phyloP scores from a whole-genome alignment of 2,329 filamentous ascomycete genomes.

The Ceratocystis variospora region DNA sequence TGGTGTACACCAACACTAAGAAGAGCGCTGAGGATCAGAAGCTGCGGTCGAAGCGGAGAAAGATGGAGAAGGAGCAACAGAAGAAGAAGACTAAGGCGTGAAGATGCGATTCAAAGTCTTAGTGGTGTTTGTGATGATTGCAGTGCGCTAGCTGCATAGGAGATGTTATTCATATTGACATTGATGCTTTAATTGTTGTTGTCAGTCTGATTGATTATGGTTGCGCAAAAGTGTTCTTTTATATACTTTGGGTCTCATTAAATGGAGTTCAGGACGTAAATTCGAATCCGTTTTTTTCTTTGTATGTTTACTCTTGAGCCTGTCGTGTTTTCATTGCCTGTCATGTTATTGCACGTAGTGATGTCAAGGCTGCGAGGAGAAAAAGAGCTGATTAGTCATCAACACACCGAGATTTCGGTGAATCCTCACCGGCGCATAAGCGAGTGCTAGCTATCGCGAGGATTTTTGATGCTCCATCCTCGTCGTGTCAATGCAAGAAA shows the following conservation, averaged over 20 bases:
- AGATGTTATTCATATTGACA: constrained; percentile 12
- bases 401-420: constrained; percentile 6
- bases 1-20: constrained; percentile 90
- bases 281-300: neutral
- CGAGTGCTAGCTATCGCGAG: neutral
- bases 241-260: constrained; percentile 18
- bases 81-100: constrained; percentile 27
- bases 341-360: neutral
- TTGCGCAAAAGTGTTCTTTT: constrained; percentile 18
- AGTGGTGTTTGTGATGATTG: neutral
- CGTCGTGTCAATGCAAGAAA: neutral
- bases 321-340: neutral
- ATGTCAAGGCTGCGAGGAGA: neutral
- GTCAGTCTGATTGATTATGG: constrained; percentile 12
- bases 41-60: constrained; percentile 78
- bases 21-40: constrained; percentile 81
- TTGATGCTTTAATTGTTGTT: constrained; percentile 14
- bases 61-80: constrained; percentile 55
- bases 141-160: constrained; percentile 1
- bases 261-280: constrained; percentile 15
- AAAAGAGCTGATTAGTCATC: constrained; percentile 13
- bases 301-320: neutral
- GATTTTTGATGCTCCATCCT: neutral
- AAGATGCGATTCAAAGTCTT: constrained; percentile 1
- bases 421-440: constrained; percentile 15